A percentile compares a stretch with the other conserved stretches of the same genome.
Evolutionary conservation across 139 green algal species (phyloP).

Genomic region (Limnomonas spitsbergensis): DNA sequence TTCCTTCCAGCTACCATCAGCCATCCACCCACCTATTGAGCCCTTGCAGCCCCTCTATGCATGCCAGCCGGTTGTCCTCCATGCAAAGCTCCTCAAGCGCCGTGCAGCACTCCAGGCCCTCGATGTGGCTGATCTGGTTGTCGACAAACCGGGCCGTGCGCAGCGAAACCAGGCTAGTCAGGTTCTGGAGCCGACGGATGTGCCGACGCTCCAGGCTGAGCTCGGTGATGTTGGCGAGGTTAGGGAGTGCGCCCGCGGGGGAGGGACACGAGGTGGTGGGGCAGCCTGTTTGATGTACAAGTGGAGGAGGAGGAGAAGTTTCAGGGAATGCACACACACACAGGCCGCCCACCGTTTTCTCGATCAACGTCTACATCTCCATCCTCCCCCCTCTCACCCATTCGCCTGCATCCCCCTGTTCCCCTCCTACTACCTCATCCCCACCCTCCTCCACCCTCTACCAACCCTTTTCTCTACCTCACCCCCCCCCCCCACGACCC

Average conservation of each 20-base stretch:
- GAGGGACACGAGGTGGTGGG: neutral
- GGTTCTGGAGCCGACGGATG: constrained; percentile 50
- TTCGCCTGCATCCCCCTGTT: no score
- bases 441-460: no score
- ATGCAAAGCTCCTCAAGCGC: constrained; percentile 62
- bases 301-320: neutral
- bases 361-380: no score
- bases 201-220: constrained; percentile 44
- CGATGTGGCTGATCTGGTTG: constrained; percentile 42
- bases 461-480: no score
- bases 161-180: constrained; percentile 35
- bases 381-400: no score
- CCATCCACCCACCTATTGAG: constrained; percentile 5
- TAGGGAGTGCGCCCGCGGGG: neutral
- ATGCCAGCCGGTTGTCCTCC: constrained; percentile 52
- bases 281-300: neutral
- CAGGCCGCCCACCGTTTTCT: neutral
- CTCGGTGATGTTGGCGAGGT: constrained; percentile 33
- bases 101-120: constrained; percentile 45
- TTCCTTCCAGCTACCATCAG: neutral
- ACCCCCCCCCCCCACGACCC: no score
- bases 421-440: no score
- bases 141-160: constrained; percentile 35
- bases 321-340: neutral
- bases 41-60: constrained; percentile 24